phyloP scores from a whole-genome alignment of 306 rosid species.

The Prunus salicina region DNA sequence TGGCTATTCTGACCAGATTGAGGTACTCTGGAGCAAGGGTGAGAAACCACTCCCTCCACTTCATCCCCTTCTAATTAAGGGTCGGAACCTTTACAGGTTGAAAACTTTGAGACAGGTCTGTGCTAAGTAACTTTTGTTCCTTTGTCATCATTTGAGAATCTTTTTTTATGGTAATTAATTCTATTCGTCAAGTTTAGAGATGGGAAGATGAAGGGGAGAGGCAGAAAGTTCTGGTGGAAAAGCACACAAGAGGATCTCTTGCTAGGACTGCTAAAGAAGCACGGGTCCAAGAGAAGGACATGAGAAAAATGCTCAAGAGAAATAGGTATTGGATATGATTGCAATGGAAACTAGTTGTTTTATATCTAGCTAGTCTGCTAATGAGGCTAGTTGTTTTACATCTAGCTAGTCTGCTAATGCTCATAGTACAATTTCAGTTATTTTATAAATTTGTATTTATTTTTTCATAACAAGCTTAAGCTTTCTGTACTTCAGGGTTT shows the following conservation, averaged over 20 bases:
- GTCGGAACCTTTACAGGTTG: conserved; percentile 82
- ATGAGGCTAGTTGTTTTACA: neutral
- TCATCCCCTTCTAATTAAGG: conserved; percentile 77
- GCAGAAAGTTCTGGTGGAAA: conserved; percentile 59
- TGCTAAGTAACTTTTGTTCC: conserved; percentile 13
- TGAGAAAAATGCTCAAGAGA: conserved; percentile 34
- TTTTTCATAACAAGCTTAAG: neutral
- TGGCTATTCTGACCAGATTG: conserved; percentile 53
- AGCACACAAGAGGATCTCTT: conserved; percentile 70
- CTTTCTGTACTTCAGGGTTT: conserved; percentile 44
- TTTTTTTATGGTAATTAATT: conserved; percentile 15
- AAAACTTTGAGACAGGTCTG: conserved; percentile 89
- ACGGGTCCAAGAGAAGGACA: conserved; percentile 59
- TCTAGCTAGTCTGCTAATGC: neutral
- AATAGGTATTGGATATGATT: conserved; percentile 41
- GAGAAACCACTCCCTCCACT: conserved; percentile 82
- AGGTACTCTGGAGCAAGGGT: conserved; percentile 96
- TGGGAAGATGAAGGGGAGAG: conserved; percentile 79
- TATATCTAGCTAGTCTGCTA: neutral
- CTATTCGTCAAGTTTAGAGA: conserved; percentile 37
- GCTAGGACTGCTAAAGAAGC: conserved; percentile 73
- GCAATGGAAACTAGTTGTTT: neutral
- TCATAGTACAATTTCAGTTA: neutral
- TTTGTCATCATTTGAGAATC: conserved; percentile 1
- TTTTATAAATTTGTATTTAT: no score